phyloP scores from a whole-genome alignment of 2,329 filamentous ascomycete species.

The Cladorrhinum sp. region DNA sequence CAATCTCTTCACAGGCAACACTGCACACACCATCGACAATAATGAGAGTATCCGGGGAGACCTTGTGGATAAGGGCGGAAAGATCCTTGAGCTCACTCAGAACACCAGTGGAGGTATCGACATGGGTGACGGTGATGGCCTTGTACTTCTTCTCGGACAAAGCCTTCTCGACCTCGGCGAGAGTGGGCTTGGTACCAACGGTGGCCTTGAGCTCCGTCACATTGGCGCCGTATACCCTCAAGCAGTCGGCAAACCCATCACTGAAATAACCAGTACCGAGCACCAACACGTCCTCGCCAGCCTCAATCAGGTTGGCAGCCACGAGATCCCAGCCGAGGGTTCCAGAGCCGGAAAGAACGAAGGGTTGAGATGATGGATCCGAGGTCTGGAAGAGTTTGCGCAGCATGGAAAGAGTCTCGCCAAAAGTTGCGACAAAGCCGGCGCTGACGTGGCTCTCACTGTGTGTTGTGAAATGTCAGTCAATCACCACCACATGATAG shows the following conservation, averaged over 20 bases:
- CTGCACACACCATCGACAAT: slow-evolving; percentile 97
- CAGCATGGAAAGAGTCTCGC: slow-evolving; percentile 82
- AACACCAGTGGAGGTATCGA: slow-evolving; percentile 95
- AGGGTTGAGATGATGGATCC: slow-evolving; percentile 78
- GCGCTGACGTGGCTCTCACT: slow-evolving; percentile 93
- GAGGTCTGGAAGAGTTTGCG: slow-evolving; percentile 93
- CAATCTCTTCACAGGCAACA: slow-evolving; percentile 92
- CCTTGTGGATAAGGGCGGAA: slow-evolving; percentile 75
- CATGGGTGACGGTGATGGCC: slow-evolving; percentile 89
- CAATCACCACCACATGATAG: neutral
- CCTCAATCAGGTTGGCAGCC: slow-evolving; percentile 86
- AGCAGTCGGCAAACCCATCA: slow-evolving; percentile 89
- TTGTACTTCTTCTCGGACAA: slow-evolving; percentile 92
- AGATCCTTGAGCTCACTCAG: slow-evolving; percentile 85
- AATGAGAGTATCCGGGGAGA: slow-evolving; percentile 87
- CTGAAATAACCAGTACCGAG: slow-evolving; percentile 97
- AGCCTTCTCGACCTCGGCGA: slow-evolving; percentile 83
- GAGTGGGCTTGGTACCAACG: slow-evolving; percentile 82
- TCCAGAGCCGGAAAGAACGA: slow-evolving; percentile 89
- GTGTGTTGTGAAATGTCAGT: slow-evolving; percentile 15
- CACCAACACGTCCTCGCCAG: slow-evolving; percentile 85
- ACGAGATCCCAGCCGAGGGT: slow-evolving; percentile 97
- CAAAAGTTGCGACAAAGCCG: slow-evolving; percentile 85
- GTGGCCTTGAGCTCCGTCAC: slow-evolving; percentile 86
- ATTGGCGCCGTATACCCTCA: slow-evolving; percentile 85